Base-by-base conservation (phyloP, 257 asterid genomes). In the Anisodus tanguticus region DNA sequence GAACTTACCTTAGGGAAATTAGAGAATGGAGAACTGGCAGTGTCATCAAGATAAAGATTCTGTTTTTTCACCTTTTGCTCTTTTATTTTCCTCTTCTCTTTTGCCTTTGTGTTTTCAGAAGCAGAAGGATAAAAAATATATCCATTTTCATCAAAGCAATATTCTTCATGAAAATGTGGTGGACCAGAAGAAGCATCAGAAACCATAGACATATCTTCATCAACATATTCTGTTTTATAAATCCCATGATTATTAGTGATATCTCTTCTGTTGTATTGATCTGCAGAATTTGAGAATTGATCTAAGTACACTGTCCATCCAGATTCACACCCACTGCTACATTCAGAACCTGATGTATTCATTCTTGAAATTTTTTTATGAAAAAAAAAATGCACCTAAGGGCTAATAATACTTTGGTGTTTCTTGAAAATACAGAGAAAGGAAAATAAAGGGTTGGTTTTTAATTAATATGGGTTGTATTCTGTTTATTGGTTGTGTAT, bases 141-240 rank as follows among this genome's bases (percentile, higher is more conserved):
- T 58, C 85, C 87, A 35, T 71, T 83, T 78, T 69, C 71, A 63
- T 86, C 88, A 76, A 67, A 84, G 11, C 79, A 84, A 43, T 83
- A 79, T 58, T 85, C 79, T 69, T 87, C 89, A 31, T 84, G 90
- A 80, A 85, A 67, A 77, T 88, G 93, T 11, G 97, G 99, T 63
- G 98, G 98, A 26, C 95, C 98, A 0, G 99, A 95, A 3, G 99
- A 94, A 1, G 99, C 99, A 87, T 94, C 98, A 2, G 99, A 95
- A 80, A 95, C 92, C 99, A 95, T 95, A 5, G 99, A 95, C 87
- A 89, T 86, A 83, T 88, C 92, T 79, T 89, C 88, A 49, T 88
- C 51, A 31, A 81, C 70, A 64, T 78, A 39, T 19, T 47, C 80
- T 70, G 87, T 85, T 85, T 82, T 85, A 37, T 70, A 37, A 16